These are phyloP conservation scores for Trichoderma parareesei DNA, from an alignment of 495 filamentous ascomycete species.

Conservation along the genomic window DNA sequence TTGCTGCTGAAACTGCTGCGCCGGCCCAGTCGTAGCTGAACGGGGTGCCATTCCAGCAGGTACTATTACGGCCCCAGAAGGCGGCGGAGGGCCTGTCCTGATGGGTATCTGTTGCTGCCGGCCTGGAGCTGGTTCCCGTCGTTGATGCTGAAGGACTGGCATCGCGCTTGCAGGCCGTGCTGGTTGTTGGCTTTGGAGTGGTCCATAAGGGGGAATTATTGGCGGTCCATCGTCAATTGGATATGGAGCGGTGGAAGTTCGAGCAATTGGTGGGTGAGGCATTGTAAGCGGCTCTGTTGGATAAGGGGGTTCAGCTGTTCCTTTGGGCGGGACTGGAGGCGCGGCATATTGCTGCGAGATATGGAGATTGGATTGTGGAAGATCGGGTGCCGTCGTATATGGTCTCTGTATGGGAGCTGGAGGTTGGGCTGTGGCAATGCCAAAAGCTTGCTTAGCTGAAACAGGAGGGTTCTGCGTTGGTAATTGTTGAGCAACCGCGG, in stretches of 20 bases:
- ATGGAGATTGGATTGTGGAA: neutral
- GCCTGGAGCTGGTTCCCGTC: neutral
- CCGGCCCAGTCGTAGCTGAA: neutral
- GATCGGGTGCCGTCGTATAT: neutral
- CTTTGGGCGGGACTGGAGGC: neutral
- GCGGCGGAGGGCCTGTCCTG: neutral
- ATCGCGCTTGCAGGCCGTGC: neutral
- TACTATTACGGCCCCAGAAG: neutral
- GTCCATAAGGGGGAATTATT: neutral
- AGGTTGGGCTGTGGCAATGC: neutral
- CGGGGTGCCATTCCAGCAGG: neutral
- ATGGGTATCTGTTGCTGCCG: neutral
- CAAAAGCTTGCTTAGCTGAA: neutral
- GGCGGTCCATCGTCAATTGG: neutral
- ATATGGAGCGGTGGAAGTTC: neutral
- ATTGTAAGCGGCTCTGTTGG: neutral
- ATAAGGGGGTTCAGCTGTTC: neutral
- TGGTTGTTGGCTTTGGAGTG: neutral
- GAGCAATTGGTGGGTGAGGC: neutral
- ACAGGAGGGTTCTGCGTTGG: neutral
- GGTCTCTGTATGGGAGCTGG: neutral
- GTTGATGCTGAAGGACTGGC: conserved; percentile 2
- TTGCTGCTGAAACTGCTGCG: neutral
- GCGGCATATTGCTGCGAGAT: neutral
- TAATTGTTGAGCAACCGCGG: neutral